These are phyloP conservation scores for Kuraishia piskuri DNA, from an alignment of 805 yeast species.

Conservation along the genomic window DNA sequence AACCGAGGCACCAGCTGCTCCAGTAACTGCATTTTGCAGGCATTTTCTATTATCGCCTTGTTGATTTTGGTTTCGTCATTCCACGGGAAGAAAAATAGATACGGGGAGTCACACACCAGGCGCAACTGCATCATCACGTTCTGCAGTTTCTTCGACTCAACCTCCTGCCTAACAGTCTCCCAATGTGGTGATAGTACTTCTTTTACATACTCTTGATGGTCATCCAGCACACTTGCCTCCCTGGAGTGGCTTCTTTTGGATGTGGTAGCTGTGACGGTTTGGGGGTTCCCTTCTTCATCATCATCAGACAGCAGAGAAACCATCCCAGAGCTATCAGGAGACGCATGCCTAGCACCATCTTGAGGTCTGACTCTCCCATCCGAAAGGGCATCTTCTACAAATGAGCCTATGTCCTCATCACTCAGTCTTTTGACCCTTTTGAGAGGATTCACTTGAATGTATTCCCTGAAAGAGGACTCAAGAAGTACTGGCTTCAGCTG, in stretches of 20 bases:
- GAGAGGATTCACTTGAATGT: conserved; percentile 23
- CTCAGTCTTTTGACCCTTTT: not conserved
- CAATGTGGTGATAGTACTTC: conserved; percentile 12
- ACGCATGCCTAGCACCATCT: not conserved
- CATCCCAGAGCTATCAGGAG: not conserved
- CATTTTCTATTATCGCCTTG: conserved; percentile 34
- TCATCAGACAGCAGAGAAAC: conserved; percentile 6
- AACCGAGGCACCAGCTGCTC: conserved; percentile 53
- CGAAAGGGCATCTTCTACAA: conserved; percentile 20
- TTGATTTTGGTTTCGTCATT: conserved; percentile 33
- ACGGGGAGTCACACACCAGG: conserved; percentile 80
- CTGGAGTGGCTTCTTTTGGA: conserved; percentile 5
- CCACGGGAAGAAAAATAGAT: conserved; percentile 76
- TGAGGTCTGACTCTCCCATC: not conserved
- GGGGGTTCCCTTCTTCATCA: conserved; percentile 4
- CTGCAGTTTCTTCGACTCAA: conserved; percentile 45
- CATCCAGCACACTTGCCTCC: conserved; percentile 6
- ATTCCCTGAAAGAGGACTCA: conserved; percentile 41
- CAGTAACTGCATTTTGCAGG: conserved; percentile 68
- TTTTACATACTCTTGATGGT: conserved; percentile 1
- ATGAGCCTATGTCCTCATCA: conserved; percentile 27
- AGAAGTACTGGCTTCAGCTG: conserved; percentile 35
- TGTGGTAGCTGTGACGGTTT: not conserved
- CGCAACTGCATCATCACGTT: conserved; percentile 80
- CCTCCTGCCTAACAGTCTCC: conserved; percentile 27